Percentiles rank a stretch among this genome's conserved stretches.
Conservation (phyloP, 1,284 basidiomycete species). For the Ceratobasidium sp. region DNA sequence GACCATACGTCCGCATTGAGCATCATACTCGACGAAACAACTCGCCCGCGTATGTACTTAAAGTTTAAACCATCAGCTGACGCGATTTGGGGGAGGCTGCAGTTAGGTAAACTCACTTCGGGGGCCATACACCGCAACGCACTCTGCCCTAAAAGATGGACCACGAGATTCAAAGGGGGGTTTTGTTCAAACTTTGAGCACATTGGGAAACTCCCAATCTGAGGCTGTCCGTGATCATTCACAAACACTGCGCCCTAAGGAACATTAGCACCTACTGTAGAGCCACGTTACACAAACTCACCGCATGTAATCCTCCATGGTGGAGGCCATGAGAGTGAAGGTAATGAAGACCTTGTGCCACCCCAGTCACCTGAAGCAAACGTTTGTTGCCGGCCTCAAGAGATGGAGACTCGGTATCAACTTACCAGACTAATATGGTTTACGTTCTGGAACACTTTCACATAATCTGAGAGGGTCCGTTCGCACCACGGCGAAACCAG, state of each 20-base stretch:
- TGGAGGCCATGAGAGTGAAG: constrained; percentile 38
- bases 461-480: constrained; percentile 40
- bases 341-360: constrained; percentile 26
- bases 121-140: constrained; percentile 39
- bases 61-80: not conserved
- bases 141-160: constrained; percentile 29
- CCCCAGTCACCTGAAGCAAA: constrained; percentile 7
- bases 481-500: constrained; percentile 38
- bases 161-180: constrained; percentile 29
- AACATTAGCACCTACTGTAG: not conserved
- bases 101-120: constrained; percentile 8
- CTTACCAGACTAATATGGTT: constrained; percentile 26
- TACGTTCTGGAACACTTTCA: constrained; percentile 17
- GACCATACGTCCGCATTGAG: constrained; percentile 43
- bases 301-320: constrained; percentile 41
- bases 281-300: not conserved
- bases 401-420: not conserved
- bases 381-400: not conserved
- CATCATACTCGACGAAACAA: constrained; percentile 19
- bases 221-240: constrained; percentile 16
- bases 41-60: constrained; percentile 36
- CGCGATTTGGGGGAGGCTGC: not conserved
- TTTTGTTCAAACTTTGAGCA: constrained; percentile 44
- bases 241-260: constrained; percentile 33
- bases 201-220: constrained; percentile 32